Conservation (phyloP, 2,329 filamentous ascomycete genomes). For the Davidsoniella australis region DNA sequence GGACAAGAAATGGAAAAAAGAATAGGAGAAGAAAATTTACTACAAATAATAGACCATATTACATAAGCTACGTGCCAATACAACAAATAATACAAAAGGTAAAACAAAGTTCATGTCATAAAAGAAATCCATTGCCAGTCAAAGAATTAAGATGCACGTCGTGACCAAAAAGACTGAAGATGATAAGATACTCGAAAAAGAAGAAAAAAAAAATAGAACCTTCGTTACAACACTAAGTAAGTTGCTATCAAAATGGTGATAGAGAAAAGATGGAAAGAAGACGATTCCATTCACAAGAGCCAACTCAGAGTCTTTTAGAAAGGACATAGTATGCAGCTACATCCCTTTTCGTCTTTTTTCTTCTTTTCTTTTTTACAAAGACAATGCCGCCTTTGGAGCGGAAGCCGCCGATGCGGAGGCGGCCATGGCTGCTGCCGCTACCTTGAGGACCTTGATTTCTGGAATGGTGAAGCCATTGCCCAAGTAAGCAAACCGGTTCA, state of each 20-base stretch:
- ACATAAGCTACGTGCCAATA: neutral
- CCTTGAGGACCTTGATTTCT: slow-evolving; percentile 19
- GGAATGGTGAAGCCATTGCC: slow-evolving; percentile 35
- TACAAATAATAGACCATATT: neutral
- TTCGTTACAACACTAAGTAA: neutral
- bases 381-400: too few species aligned
- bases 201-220: neutral
- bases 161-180: too few species aligned
- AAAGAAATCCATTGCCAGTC: neutral
- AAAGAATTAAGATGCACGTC: too few species aligned
- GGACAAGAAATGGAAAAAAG: slow-evolving; percentile 5
- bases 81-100: neutral
- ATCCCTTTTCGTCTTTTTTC: too few species aligned
- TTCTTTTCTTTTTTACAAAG: too few species aligned
- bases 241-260: too few species aligned
- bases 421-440: slow-evolving; percentile 2
- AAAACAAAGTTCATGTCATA: neutral
- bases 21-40: neutral
- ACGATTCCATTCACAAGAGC: too few species aligned
- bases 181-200: neutral
- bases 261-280: too few species aligned
- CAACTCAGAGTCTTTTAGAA: too few species aligned
- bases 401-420: neutral
- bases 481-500: slow-evolving; percentile 33
- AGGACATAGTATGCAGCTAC: too few species aligned